Percentiles rank a stretch among this genome's conserved stretches.
phyloP scores from a whole-genome alignment of 352 stramenopile genomes.

The Phytophthora rubi region DNA sequence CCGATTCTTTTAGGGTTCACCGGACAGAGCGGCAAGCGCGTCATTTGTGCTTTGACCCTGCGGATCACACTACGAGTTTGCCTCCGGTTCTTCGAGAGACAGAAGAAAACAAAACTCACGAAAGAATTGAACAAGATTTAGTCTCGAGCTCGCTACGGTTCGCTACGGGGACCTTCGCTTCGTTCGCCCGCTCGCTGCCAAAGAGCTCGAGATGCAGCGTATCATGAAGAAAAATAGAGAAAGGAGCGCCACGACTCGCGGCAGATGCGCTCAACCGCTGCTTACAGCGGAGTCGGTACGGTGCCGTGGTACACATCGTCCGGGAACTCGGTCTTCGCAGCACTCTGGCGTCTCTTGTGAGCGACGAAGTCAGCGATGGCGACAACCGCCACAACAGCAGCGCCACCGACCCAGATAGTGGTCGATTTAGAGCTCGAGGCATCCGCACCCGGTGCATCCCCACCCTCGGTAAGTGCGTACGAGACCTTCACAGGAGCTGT shows the following conservation, averaged over 20 bases:
- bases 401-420: neutral
- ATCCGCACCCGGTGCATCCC: neutral
- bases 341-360: conserved; percentile 1
- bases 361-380: neutral
- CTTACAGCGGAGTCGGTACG: conserved; percentile 6
- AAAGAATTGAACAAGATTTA: neutral
- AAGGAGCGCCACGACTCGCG: neutral
- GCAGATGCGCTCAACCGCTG: neutral
- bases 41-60: neutral
- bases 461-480: neutral
- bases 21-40: neutral
- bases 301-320: conserved; percentile 3
- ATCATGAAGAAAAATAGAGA: neutral
- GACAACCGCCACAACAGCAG: neutral
- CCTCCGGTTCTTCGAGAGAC: neutral
- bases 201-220: neutral
- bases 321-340: conserved; percentile 2
- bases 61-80: neutral
- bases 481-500: neutral
- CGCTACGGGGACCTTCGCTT: neutral
- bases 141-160: neutral
- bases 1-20: neutral
- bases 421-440: neutral
- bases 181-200: neutral
- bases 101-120: neutral